Conservation (phyloP, 2,329 filamentous ascomycete species). For the Venturia pyrina region DNA sequence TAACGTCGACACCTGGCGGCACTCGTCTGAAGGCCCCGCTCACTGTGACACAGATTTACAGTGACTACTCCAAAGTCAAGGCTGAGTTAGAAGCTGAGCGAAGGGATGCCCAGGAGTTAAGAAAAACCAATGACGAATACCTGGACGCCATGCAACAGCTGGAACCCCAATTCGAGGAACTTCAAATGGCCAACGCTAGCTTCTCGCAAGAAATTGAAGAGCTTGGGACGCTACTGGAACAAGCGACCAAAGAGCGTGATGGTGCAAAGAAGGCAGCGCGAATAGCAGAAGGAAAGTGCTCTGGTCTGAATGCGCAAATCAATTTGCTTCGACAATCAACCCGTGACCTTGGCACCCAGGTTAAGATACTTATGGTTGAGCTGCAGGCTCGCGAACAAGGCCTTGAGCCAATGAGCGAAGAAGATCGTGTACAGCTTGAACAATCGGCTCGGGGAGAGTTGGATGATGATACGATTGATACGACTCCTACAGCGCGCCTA, state of each 20-base stretch:
- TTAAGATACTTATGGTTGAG: conserved; percentile 85
- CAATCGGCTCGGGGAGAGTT: conserved; percentile 68
- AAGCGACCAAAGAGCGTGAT: conserved; percentile 72
- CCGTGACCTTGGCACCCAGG: conserved; percentile 78
- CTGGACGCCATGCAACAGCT: conserved; percentile 75
- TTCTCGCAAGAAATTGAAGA: conserved; percentile 73
- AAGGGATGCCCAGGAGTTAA: conserved; percentile 63
- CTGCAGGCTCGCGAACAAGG: conserved; percentile 75
- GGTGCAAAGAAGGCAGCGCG: conserved; percentile 65
- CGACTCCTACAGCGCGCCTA: conserved; percentile 77
- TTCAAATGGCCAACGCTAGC: conserved; percentile 69
- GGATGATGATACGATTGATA: conserved; percentile 48
- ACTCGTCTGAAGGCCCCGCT: conserved; percentile 44
- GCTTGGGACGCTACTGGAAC: conserved; percentile 67
- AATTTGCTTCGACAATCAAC: conserved; percentile 78
- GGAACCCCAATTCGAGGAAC: conserved; percentile 77
- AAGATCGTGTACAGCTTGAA: conserved; percentile 67
- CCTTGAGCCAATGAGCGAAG: conserved; percentile 56
- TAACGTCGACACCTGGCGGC: conserved; percentile 38
- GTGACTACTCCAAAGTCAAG: conserved; percentile 55
- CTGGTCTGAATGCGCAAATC: conserved; percentile 52
- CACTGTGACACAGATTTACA: conserved; percentile 53
- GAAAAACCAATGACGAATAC: conserved; percentile 73
- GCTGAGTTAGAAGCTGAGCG: conserved; percentile 64
- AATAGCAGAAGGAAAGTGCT: conserved; percentile 66